Base-by-base conservation (phyloP, 176 grass and related monocot genomes). In the Poa annua region DNA sequence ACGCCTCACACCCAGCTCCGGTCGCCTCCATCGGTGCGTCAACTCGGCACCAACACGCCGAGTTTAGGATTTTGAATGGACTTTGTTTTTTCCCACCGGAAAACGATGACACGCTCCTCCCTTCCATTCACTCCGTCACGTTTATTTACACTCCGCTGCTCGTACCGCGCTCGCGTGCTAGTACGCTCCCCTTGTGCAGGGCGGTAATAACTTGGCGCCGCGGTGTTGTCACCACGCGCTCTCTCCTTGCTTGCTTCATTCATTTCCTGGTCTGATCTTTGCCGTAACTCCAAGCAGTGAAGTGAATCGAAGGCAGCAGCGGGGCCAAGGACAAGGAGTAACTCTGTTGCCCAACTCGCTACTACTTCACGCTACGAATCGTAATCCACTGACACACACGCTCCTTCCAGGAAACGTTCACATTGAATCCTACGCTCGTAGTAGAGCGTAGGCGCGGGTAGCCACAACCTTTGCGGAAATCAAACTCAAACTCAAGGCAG, bases 11-110 rank as follows among this genome's bases (percentile, higher is more conserved):
- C 29, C 29, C 29, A 29, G 29, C 29, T 29, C 2, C 29, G 29
- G 2, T 1, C 29, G 29, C 29, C 29, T 29, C 29, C 29, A 29
- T 29, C 1, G 29, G 29, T 29, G 29, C 2, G 29, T 29, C 29
- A 29, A 29, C 29, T 29, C 29, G 2, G 1, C 29, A 29, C 29
- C 29, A n/a, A n/a, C n/a, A n/a, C n/a, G n/a, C n/a, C n/a, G n/a
- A n/a, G n/a, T n/a, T n/a, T n/a, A n/a, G n/a, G n/a, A n/a, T n/a
- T n/a, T n/a, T n/a, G n/a, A n/a, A n/a, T 29, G 29, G 29, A 29
- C 29, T 29, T 29, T 29, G 62, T 57, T n/a, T n/a, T n/a, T n/a
- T n/a, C n/a, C n/a, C n/a, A 81, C 85, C 41, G 8, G 69, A 70
- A 34, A 56, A 71, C 74, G 74, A 63, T 52, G 25, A 11, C 3